A percentile compares a stretch with the other conserved stretches of the same genome.
Evolutionary conservation across 2,329 filamentous ascomycete species (phyloP).

Genomic region (Phialophora tarda): DNA sequence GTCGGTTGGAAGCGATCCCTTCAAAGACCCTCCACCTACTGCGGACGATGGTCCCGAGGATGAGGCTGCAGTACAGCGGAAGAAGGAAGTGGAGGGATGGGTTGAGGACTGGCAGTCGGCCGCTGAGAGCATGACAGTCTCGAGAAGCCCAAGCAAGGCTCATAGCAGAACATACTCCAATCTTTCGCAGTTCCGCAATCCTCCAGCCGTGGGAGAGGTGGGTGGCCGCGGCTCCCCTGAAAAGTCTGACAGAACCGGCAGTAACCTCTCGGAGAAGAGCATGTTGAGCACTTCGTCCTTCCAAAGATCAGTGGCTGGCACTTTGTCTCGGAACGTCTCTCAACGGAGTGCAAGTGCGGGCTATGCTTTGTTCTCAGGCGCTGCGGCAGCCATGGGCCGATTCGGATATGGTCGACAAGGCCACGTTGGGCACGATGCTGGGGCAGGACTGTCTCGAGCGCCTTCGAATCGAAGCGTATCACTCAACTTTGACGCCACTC

Average conservation of each 20-base stretch:
- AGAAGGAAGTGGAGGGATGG: slow-evolving; percentile 40
- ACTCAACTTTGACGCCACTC: slow-evolving; percentile 26
- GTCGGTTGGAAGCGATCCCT: slow-evolving; percentile 35
- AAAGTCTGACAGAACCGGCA: slow-evolving; percentile 61
- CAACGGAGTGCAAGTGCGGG: slow-evolving; percentile 38
- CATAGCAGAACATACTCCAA: slow-evolving; percentile 39
- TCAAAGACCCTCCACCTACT: slow-evolving; percentile 33
- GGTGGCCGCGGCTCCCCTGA: slow-evolving; percentile 42
- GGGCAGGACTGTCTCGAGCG: slow-evolving; percentile 25
- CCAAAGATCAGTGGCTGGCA: slow-evolving; percentile 47
- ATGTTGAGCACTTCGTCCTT: slow-evolving; percentile 29
- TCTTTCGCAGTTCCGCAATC: slow-evolving; percentile 35
- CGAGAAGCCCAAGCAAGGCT: slow-evolving; percentile 38
- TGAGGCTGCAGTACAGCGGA: slow-evolving; percentile 33
- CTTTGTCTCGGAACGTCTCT: slow-evolving; percentile 37
- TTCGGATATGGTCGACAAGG: slow-evolving; percentile 24
- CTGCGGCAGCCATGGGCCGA: slow-evolving; percentile 38
- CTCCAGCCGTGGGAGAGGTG: slow-evolving; percentile 33
- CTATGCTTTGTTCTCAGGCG: slow-evolving; percentile 38
- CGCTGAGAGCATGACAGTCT: slow-evolving; percentile 39
- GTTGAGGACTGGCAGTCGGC: slow-evolving; percentile 41
- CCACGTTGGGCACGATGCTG: slow-evolving; percentile 2
- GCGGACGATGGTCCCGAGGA: slow-evolving; percentile 17
- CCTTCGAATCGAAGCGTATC: slow-evolving; percentile 39
- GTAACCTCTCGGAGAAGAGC: slow-evolving; percentile 62